phyloP scores from a whole-genome alignment of 75 land plant species.

The Ceratopteris richardii region DNA sequence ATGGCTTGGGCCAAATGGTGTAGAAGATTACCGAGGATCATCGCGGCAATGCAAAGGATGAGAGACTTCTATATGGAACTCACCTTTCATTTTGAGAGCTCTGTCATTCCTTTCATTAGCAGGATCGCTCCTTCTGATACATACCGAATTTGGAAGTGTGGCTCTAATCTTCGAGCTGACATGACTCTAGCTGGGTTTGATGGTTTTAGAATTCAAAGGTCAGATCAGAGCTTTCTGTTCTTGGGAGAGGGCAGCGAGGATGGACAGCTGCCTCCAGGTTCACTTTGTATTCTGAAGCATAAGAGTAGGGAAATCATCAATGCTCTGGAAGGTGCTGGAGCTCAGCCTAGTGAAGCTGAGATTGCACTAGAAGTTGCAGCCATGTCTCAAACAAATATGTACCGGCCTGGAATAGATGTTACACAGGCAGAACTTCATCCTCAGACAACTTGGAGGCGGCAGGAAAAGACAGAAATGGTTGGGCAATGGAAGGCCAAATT shows the following conservation, averaged over 20 bases:
- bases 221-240: conserved; percentile 74
- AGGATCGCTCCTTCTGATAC: conserved; percentile 78
- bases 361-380: conserved; percentile 57
- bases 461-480: conserved; percentile 69
- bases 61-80: conserved; percentile 83
- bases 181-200: conserved; percentile 83
- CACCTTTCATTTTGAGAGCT: conserved; percentile 69
- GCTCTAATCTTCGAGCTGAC: conserved; percentile 68
- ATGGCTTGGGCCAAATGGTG: conserved; percentile 89
- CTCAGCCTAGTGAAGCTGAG: conserved; percentile 57
- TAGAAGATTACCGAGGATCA: conserved; percentile 56
- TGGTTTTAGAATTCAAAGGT: conserved; percentile 67
- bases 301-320: conserved; percentile 82
- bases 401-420: conserved; percentile 80
- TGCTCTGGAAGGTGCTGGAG: conserved; percentile 76
- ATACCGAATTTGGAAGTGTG: conserved; percentile 74
- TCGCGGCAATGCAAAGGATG: conserved; percentile 60
- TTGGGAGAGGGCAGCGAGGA: conserved; percentile 79
- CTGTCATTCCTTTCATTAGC: conserved; percentile 61
- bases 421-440: conserved; percentile 73
- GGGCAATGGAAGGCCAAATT: conserved; percentile 73
- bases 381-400: conserved; percentile 78
- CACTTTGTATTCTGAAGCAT: conserved; percentile 58
- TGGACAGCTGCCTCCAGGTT: conserved; percentile 60
- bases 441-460: conserved; percentile 70